Evolutionary conservation across 2,329 filamentous ascomycete genomes (phyloP).

Genomic region (Biscogniauxia sp.): DNA sequence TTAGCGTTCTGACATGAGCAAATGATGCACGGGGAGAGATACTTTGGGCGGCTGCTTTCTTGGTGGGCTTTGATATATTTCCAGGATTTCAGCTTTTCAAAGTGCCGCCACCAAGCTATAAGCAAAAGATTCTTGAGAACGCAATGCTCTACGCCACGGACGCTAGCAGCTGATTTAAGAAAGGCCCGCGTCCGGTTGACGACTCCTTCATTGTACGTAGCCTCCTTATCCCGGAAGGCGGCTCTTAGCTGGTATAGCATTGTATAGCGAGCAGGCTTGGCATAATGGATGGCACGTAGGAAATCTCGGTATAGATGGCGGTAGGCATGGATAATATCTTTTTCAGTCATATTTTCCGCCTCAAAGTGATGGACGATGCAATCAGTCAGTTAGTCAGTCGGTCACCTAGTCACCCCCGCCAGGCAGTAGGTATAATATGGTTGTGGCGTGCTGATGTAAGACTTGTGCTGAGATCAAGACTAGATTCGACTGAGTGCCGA

Average conservation of each 20-base stretch:
- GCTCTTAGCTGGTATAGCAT: constrained; percentile 57
- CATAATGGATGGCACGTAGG: constrained; percentile 70
- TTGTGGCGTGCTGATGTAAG: no score
- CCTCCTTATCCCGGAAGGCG: constrained; percentile 54
- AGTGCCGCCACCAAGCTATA: constrained; percentile 41
- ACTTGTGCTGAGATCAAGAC: not conserved
- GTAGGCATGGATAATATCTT: constrained; percentile 62
- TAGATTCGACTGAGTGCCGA: not conserved
- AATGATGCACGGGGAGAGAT: constrained; percentile 1
- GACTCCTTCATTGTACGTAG: constrained; percentile 46
- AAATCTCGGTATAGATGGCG: constrained; percentile 64
- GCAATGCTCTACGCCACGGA: constrained; percentile 67
- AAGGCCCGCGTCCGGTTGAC: constrained; percentile 69
- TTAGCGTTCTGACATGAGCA: constrained; percentile 11
- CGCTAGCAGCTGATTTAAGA: constrained; percentile 60
- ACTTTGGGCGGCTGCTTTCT: constrained; percentile 8
- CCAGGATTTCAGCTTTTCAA: constrained; percentile 30
- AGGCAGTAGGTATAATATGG: no score
- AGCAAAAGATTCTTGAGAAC: constrained; percentile 68
- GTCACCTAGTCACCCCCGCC: no score
- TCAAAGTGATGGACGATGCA: not conserved
- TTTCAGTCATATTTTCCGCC: constrained; percentile 28
- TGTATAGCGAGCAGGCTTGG: constrained; percentile 64
- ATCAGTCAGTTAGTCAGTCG: not conserved
- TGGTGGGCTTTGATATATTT: constrained; percentile 17